Percentiles rank a stretch among this genome's conserved stretches.
Evolutionary conservation across 2,329 filamentous ascomycete species (phyloP).

Genomic region (Dactylellina parvicollis): DNA sequence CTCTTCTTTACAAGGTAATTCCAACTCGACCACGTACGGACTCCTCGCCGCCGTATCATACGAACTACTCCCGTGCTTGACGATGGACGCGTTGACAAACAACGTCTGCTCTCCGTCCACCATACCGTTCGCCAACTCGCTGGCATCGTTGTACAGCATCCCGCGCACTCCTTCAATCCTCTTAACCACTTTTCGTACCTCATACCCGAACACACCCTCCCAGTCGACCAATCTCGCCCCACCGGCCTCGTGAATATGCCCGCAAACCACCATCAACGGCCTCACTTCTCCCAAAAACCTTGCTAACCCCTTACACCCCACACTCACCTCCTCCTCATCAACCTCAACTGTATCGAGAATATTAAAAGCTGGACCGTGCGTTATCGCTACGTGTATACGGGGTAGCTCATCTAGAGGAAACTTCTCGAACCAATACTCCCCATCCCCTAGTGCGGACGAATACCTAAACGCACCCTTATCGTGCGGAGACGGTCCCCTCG

Average conservation of each 20-base stretch:
- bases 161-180: constrained; percentile 10
- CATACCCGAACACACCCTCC: constrained; percentile 61
- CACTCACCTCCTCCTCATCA: constrained; percentile 59
- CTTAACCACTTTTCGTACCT: constrained; percentile 4
- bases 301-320: constrained; percentile 71
- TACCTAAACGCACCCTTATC: constrained; percentile 41
- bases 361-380: constrained; percentile 73
- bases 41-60: constrained; percentile 26
- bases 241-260: constrained; percentile 76
- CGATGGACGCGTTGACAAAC: constrained; percentile 49
- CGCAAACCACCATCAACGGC: constrained; percentile 75
- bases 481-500: constrained; percentile 23
- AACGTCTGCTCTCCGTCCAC: constrained; percentile 22
- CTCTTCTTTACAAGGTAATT: constrained; percentile 11
- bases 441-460: background rate
- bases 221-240: constrained; percentile 73
- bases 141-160: constrained; percentile 22
- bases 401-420: constrained; percentile 10
- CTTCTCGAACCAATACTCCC: constrained; percentile 7
- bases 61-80: constrained; percentile 14
- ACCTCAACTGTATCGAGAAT: constrained; percentile 68
- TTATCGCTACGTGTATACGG: constrained; percentile 71
- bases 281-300: constrained; percentile 69
- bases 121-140: background rate
- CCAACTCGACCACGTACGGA: constrained; percentile 40